Conservation (phyloP, 228 moss, liverwort and hornwort species). For the Sphagnum fallax region DNA sequence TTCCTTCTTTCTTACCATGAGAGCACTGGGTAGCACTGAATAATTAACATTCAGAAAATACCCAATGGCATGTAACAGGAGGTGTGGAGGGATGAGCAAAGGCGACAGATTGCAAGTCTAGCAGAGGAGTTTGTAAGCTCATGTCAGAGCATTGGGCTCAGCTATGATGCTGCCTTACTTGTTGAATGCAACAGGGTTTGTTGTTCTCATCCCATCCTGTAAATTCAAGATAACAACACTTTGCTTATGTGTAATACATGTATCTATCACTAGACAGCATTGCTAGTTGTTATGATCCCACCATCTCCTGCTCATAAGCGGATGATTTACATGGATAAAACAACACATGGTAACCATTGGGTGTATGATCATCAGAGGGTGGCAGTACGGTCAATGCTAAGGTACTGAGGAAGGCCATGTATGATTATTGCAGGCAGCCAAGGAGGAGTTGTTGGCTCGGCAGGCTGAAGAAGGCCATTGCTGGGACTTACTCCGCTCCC, state of each 20-base stretch:
- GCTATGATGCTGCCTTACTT: conserved; percentile 50
- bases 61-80: conserved; percentile 14
- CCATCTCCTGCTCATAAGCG: too few relatives aligned
- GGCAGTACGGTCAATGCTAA: too few relatives aligned
- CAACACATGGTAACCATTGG: too few relatives aligned
- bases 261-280: too few relatives aligned
- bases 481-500: conserved; percentile 73
- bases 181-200: conserved; percentile 49
- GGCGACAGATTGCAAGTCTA: conserved; percentile 40
- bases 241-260: too few relatives aligned
- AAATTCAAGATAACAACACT: not conserved
- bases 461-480: conserved; percentile 64
- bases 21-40: too few relatives aligned
- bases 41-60: too few relatives aligned
- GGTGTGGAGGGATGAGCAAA: conserved; percentile 53
- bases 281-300: too few relatives aligned
- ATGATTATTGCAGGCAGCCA: conserved; percentile 30
- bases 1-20: too few relatives aligned
- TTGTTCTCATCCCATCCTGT: not conserved
- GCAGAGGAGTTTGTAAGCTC: conserved; percentile 47
- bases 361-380: too few relatives aligned
- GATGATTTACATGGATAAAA: too few relatives aligned
- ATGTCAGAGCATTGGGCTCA: conserved; percentile 54
- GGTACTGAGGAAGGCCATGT: too few relatives aligned
- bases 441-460: conserved; percentile 43